Evolutionary conservation across 1,284 basidiomycete genomes (phyloP).

Genomic region (Omphalotus olearius): DNA sequence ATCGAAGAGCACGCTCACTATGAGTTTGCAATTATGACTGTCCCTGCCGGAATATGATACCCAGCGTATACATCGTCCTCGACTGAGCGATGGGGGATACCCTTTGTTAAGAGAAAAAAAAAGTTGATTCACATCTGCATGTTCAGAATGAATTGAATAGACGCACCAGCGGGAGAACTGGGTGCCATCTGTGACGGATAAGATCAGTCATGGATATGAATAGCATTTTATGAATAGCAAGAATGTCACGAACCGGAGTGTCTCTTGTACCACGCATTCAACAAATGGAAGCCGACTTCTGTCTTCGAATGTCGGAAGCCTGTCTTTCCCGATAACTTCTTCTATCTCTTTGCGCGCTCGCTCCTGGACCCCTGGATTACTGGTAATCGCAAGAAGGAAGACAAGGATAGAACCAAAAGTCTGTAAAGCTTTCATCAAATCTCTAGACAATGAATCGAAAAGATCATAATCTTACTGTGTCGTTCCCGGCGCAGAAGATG

Average conservation of each 20-base stretch:
- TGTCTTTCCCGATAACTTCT: not conserved
- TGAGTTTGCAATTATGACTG: not conserved
- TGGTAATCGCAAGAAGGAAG: not conserved
- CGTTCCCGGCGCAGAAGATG: constrained; percentile 3
- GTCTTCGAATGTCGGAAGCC: not conserved
- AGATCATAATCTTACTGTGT: not conserved
- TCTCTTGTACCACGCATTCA: not conserved
- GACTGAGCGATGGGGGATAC: constrained; percentile 19
- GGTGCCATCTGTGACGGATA: not conserved
- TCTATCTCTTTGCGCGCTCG: not conserved
- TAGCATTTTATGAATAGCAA: not conserved
- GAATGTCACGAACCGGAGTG: not conserved
- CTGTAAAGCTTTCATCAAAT: not conserved
- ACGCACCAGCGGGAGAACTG: not conserved
- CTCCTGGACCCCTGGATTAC: not conserved
- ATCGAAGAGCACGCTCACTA: not conserved
- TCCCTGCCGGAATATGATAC: constrained; percentile 25
- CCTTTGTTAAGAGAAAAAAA: not conserved
- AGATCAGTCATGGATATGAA: no score
- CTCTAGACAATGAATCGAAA: not conserved
- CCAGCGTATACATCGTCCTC: constrained; percentile 23
- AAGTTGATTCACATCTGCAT: no score
- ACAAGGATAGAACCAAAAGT: not conserved
- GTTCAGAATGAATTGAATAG: no score
- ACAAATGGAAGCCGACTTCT: not conserved